Percentiles rank a stretch among this genome's conserved stretches.
These are phyloP conservation scores for Yamadazyma scolyti DNA, from an alignment of 805 yeast species.

Conservation along the genomic window DNA sequence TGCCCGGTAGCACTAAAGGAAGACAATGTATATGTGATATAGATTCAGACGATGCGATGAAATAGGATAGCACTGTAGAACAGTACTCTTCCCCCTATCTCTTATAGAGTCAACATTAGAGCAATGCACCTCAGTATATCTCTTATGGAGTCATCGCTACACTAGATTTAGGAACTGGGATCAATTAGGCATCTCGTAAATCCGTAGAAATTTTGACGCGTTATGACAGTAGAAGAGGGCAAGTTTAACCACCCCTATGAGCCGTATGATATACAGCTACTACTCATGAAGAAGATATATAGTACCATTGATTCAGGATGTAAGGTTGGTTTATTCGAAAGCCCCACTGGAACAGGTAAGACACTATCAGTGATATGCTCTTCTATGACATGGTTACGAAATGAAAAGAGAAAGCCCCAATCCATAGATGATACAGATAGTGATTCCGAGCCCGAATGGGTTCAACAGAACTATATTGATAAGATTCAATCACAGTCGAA, in stretches of 20 bases:
- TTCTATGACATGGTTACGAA: slow-evolving; percentile 76
- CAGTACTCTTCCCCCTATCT: too few relatives aligned
- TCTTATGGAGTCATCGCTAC: too few relatives aligned
- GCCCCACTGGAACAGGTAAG: slow-evolving; percentile 95
- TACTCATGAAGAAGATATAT: slow-evolving; percentile 75
- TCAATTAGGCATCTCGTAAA: slow-evolving; percentile 1
- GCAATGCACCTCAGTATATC: too few relatives aligned
- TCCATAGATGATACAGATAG: slow-evolving; percentile 17
- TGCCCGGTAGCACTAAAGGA: too few relatives aligned
- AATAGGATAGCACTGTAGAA: too few relatives aligned
- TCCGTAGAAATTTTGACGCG: background rate
- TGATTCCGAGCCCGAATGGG: slow-evolving; percentile 72
- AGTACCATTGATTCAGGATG: slow-evolving; percentile 49
- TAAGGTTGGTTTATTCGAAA: slow-evolving; percentile 80
- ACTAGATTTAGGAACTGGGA: too few relatives aligned
- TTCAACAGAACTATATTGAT: slow-evolving; percentile 34
- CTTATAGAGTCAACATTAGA: too few relatives aligned
- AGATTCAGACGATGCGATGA: too few relatives aligned
- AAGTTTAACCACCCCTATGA: slow-evolving; percentile 69
- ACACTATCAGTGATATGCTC: slow-evolving; percentile 85
- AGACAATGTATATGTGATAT: too few relatives aligned
- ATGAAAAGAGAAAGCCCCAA: slow-evolving; percentile 29
- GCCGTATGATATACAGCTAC: slow-evolving; percentile 76
- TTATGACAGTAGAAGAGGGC: background rate
- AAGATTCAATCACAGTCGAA: slow-evolving; percentile 26